Conservation (phyloP, 2,329 filamentous ascomycete genomes). For the Alternaria alternata region DNA sequence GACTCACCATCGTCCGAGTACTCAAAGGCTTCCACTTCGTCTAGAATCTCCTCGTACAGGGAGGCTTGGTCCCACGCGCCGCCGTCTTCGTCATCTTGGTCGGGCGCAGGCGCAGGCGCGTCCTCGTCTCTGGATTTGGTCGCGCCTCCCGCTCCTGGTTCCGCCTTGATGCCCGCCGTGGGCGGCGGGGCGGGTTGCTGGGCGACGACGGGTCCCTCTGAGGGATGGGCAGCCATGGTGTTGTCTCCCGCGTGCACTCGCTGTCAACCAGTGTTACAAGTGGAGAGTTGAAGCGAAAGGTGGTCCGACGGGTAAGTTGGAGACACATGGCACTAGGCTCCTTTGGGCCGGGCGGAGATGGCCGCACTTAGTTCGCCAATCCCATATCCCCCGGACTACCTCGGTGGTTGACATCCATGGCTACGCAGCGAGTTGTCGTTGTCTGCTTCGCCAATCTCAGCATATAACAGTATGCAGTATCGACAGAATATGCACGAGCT, state of each 20-base stretch:
- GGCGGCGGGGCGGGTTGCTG: slow-evolving; percentile 33
- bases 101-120: slow-evolving; percentile 24
- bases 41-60: slow-evolving; percentile 46
- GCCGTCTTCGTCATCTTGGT: slow-evolving; percentile 30
- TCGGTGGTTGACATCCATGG: not conserved
- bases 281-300: slow-evolving; percentile 20
- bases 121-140: slow-evolving; percentile 24
- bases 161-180: slow-evolving; percentile 25
- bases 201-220: slow-evolving; percentile 38
- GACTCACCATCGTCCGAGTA: slow-evolving; percentile 35
- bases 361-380: slow-evolving; percentile 12
- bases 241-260: slow-evolving; percentile 23
- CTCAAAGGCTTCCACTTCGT: slow-evolving; percentile 42
- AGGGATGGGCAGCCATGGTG: slow-evolving; percentile 39
- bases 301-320: slow-evolving; percentile 23
- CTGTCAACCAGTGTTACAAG: slow-evolving; percentile 18
- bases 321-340: slow-evolving; percentile 18
- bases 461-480: slow-evolving; percentile 15
- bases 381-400: slow-evolving; percentile 1
- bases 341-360: slow-evolving; percentile 10
- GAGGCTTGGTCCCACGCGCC: slow-evolving; percentile 44
- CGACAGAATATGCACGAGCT: slow-evolving; percentile 8
- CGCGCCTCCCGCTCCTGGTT: slow-evolving; percentile 25
- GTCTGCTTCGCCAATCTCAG: slow-evolving; percentile 22
- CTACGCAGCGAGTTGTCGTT: slow-evolving; percentile 18